A percentile compares a stretch with the other conserved stretches of the same genome.
Evolutionary conservation across 306 rosid species (phyloP).

Genomic region (Aeschynomene evenia): DNA sequence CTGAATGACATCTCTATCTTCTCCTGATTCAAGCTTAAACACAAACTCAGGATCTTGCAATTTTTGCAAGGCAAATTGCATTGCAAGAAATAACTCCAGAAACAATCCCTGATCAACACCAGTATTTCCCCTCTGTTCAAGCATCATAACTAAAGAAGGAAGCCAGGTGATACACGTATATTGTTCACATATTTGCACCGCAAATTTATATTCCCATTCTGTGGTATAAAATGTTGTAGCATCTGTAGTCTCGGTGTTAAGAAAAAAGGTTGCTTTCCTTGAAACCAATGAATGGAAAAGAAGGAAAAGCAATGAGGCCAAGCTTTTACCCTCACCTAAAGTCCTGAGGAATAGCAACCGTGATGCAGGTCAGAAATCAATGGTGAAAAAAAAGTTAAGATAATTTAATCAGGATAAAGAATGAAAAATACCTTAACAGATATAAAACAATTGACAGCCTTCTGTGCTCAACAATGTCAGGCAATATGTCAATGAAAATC

Average conservation of each 20-base stretch:
- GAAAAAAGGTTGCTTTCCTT: constrained; percentile 47
- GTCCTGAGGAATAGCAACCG: constrained; percentile 55
- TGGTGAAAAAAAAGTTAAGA: background rate
- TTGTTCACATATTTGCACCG: constrained; percentile 70
- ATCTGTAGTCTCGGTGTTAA: constrained; percentile 38
- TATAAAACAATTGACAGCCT: constrained; percentile 63
- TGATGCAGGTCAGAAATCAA: constrained; percentile 21
- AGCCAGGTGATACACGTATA: constrained; percentile 76
- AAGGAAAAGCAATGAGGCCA: constrained; percentile 70
- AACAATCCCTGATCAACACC: constrained; percentile 35
- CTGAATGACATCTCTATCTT: constrained; percentile 66
- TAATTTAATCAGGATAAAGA: background rate
- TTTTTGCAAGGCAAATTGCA: constrained; percentile 65
- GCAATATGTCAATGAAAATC: constrained; percentile 69
- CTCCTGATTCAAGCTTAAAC: constrained; percentile 58
- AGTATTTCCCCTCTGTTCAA: constrained; percentile 41
- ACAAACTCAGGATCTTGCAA: constrained; percentile 83
- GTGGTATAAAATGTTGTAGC: constrained; percentile 37
- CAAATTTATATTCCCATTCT: constrained; percentile 87
- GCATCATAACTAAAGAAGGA: constrained; percentile 67
- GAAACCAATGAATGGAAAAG: constrained; percentile 74
- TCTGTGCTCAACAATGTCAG: constrained; percentile 77
- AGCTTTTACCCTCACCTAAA: constrained; percentile 73
- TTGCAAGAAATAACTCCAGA: constrained; percentile 58
- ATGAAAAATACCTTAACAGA: constrained; percentile 57